These are phyloP conservation scores for Metschnikowia baotianmanensis DNA, from an alignment of 805 yeast species.

Conservation along the genomic window DNA sequence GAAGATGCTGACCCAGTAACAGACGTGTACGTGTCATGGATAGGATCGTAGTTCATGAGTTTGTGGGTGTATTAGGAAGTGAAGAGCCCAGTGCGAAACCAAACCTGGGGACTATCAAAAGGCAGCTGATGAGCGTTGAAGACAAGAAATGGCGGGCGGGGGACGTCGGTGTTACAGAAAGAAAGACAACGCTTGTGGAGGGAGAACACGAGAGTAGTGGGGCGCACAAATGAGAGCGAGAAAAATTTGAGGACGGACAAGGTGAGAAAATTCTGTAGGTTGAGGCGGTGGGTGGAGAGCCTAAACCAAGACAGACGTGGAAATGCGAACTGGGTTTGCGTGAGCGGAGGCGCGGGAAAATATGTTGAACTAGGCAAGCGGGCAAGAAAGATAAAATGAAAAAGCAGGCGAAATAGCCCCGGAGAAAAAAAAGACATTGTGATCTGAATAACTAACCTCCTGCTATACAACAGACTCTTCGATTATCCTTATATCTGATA, in stretches of 20 bases:
- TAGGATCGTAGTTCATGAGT: conserved; percentile 43
- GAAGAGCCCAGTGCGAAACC: conserved; percentile 2
- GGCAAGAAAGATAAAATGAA: background rate
- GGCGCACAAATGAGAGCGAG: conserved; percentile 9
- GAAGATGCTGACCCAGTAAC: conserved; percentile 2
- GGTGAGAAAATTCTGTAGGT: conserved; percentile 7
- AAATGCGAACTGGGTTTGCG: conserved; percentile 9
- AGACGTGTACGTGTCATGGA: conserved; percentile 35
- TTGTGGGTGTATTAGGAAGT: background rate
- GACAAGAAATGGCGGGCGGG: background rate
- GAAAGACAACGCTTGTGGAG: conserved; percentile 2
- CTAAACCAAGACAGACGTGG: conserved; percentile 8
- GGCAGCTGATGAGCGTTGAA: background rate
- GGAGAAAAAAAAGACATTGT: conserved; percentile 1
- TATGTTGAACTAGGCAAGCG: background rate
- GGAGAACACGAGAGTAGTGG: conserved; percentile 5
- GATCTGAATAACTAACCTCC: too few relatives aligned
- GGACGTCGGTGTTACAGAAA: background rate
- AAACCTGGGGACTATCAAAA: conserved; percentile 1
- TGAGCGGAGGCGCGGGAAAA: conserved; percentile 6
- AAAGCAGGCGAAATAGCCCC: background rate
- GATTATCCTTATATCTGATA: too few relatives aligned
- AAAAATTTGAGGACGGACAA: conserved; percentile 6
- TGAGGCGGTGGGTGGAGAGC: conserved; percentile 11
- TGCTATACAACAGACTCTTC: too few relatives aligned